These are phyloP conservation scores for Juglanconis oblonga DNA, from an alignment of 2,329 filamentous ascomycete genomes.

Conservation along the genomic window DNA sequence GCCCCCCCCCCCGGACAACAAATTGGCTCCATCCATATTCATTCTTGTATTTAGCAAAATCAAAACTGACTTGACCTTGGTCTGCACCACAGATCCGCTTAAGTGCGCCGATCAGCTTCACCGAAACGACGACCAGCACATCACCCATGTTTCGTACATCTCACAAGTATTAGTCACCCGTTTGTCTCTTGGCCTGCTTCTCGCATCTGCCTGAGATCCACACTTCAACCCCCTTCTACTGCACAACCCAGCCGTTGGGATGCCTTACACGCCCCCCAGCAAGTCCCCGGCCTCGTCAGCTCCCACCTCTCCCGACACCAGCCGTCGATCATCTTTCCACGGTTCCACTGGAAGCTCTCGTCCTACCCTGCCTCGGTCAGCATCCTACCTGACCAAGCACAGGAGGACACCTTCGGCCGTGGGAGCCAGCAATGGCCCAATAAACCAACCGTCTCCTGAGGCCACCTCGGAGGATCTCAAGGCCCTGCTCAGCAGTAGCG, in stretches of 20 bases:
- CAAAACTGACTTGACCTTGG: background rate
- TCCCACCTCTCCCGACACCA: conserved; percentile 53
- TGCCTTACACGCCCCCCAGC: conserved; percentile 86
- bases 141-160: conserved; percentile 9
- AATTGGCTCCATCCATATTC: background rate
- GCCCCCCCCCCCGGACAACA: background rate
- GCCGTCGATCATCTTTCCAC: conserved; percentile 58
- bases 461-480: conserved; percentile 50
- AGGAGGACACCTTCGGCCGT: conserved; percentile 54
- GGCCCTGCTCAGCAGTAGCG: conserved; percentile 50
- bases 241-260: conserved; percentile 42
- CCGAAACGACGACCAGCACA: background rate
- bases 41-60: background rate
- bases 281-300: conserved; percentile 61
- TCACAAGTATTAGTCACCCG: background rate
- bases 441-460: conserved; percentile 43
- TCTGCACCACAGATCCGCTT: conserved; percentile 10
- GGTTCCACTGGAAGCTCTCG: conserved; percentile 36
- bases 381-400: conserved; percentile 64
- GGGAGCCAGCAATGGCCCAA: conserved; percentile 27
- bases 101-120: conserved; percentile 23
- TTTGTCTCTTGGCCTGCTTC: background rate
- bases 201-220: background rate
- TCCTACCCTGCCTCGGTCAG: conserved; percentile 59
- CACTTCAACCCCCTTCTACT: conserved; percentile 10